phyloP scores from a whole-genome alignment of 169 alveolate species.

The Plasmodium relictum region DNA sequence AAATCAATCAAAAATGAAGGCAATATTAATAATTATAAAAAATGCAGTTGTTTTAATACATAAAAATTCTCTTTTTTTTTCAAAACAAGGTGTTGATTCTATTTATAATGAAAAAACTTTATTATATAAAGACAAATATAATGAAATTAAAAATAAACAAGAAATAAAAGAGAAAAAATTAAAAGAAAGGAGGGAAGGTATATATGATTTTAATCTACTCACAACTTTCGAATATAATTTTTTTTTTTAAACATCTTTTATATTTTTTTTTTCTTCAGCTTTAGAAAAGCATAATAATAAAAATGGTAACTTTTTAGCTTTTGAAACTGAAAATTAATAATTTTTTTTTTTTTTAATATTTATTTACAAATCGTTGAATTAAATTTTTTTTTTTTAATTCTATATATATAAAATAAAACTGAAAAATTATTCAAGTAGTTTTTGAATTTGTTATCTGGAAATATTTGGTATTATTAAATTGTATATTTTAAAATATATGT shows the following conservation, averaged over 20 bases:
- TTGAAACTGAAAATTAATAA: slow-evolving; percentile 24
- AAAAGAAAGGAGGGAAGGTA: slow-evolving; percentile 64
- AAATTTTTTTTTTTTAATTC: too few species aligned
- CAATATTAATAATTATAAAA: background rate
- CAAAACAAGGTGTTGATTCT: slow-evolving; percentile 48
- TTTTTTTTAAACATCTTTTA: background rate
- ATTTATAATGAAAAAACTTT: slow-evolving; percentile 61
- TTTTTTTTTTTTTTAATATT: background rate
- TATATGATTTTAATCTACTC: background rate
- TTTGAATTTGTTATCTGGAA: too few species aligned
- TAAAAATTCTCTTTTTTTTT: background rate
- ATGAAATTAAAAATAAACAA: slow-evolving; percentile 32
- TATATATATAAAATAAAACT: too few species aligned
- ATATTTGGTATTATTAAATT: too few species aligned
- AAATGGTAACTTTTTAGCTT: slow-evolving; percentile 43
- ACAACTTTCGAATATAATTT: slow-evolving; percentile 6
- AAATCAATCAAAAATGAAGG: background rate
- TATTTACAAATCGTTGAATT: too few species aligned
- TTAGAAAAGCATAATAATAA: slow-evolving; percentile 29
- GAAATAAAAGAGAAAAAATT: slow-evolving; percentile 21
- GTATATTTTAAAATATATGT: too few species aligned
- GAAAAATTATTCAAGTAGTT: too few species aligned
- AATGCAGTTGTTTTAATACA: background rate
- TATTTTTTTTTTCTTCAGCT: slow-evolving; percentile 4
- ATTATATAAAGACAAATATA: slow-evolving; percentile 43